Evolutionary conservation across 2,329 filamentous ascomycete genomes (phyloP).

Genomic region (Arthroderma sp.): DNA sequence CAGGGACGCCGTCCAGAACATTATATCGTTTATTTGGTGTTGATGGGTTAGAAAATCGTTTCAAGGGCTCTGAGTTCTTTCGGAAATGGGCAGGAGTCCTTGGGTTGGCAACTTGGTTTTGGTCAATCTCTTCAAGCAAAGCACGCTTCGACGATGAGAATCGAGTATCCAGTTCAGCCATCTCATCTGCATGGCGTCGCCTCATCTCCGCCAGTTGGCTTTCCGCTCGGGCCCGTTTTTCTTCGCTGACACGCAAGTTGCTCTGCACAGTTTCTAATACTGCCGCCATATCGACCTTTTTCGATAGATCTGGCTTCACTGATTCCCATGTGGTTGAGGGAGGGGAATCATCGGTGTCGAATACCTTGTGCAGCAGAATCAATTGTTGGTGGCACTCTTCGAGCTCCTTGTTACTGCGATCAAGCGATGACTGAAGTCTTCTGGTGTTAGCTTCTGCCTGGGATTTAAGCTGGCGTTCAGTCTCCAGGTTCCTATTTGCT

Average conservation of each 20-base stretch:
- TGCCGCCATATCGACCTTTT: constrained; percentile 62
- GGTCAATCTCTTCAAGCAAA: constrained; percentile 74
- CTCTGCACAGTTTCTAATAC: constrained; percentile 83
- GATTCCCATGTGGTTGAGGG: constrained; percentile 55
- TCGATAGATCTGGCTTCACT: constrained; percentile 53
- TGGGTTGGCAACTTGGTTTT: constrained; percentile 60
- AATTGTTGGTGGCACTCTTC: constrained; percentile 68
- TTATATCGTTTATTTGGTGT: constrained; percentile 59
- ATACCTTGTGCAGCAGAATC: constrained; percentile 69
- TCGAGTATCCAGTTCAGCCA: constrained; percentile 50
- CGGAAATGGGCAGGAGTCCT: constrained; percentile 62
- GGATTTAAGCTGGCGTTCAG: constrained; percentile 69
- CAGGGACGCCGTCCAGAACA: constrained; percentile 48
- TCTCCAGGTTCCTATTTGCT: constrained; percentile 76
- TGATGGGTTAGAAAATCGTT: constrained; percentile 58
- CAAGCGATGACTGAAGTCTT: constrained; percentile 64
- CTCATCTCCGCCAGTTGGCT: constrained; percentile 67
- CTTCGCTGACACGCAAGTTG: constrained; percentile 68
- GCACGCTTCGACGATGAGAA: constrained; percentile 55
- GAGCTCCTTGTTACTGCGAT: constrained; percentile 68
- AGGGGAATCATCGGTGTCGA: constrained; percentile 61
- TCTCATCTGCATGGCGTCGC: constrained; percentile 56
- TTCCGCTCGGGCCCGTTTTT: constrained; percentile 71
- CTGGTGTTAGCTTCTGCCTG: constrained; percentile 79
- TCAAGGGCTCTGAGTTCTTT: constrained; percentile 44